Evolutionary conservation across 1,284 basidiomycete genomes (phyloP).

Genomic region (Cronartium quercuum): DNA sequence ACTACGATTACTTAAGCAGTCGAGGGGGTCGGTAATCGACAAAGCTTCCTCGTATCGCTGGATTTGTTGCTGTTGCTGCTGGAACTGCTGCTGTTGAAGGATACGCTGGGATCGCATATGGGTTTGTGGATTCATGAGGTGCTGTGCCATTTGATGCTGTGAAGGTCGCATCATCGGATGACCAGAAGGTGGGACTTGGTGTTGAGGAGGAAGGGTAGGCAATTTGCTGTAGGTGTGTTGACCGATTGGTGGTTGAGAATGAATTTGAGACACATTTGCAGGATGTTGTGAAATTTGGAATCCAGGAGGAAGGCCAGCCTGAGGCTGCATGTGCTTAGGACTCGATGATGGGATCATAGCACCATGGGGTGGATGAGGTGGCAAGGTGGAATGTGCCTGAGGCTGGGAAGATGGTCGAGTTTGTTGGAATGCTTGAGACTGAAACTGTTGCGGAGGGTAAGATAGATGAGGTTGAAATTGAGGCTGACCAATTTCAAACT

Average conservation of each 20-base stretch:
- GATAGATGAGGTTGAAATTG: neutral
- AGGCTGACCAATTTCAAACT: neutral
- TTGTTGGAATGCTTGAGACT: neutral
- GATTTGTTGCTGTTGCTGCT: conserved; percentile 19
- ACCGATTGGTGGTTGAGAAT: neutral
- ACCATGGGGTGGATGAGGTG: neutral
- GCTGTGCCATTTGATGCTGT: conserved; percentile 37
- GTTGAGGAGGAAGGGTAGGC: neutral
- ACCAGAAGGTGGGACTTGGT: neutral
- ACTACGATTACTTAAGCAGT: conserved; percentile 18
- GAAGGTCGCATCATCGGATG: conserved; percentile 18
- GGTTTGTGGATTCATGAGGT: conserved; percentile 21
- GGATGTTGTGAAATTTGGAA: neutral
- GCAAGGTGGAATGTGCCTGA: neutral
- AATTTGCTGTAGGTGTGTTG: neutral
- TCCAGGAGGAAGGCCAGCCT: neutral
- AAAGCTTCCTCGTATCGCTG: conserved; percentile 19
- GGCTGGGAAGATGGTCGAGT: neutral
- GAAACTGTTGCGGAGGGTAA: neutral
- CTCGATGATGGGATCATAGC: neutral
- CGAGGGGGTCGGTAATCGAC: conserved; percentile 25
- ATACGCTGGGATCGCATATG: conserved; percentile 24
- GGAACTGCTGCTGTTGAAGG: conserved; percentile 5
- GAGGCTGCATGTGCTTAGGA: neutral
- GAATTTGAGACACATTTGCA: neutral